These are phyloP conservation scores for Zopfochytrium polystomum DNA, from an alignment of 371 early-diverging fungal species.

Conservation along the genomic window DNA sequence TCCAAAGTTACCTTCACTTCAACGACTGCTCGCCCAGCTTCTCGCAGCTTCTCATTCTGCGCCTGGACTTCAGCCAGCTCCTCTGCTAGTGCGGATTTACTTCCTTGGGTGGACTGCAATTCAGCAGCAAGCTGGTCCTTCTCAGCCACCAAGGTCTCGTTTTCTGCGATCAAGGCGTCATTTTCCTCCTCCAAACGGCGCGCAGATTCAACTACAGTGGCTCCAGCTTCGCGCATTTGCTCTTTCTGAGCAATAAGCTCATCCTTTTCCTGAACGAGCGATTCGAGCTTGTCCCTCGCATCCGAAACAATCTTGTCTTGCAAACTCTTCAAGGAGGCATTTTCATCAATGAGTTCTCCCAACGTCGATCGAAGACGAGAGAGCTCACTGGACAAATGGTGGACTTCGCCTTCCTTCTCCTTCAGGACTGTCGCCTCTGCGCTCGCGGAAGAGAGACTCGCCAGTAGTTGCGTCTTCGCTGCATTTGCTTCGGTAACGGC, in stretches of 20 bases:
- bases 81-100: too few species aligned
- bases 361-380: too few species aligned
- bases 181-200: constrained; percentile 6
- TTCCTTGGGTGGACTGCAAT: background rate
- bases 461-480: too few species aligned
- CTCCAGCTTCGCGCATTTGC: background rate
- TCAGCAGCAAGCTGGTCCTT: constrained; percentile 1
- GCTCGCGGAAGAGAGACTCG: too few species aligned
- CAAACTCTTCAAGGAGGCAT: background rate
- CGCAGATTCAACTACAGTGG: background rate
- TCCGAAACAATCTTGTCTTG: background rate
- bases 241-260: background rate
- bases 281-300: background rate
- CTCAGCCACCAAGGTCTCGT: constrained; percentile 11
- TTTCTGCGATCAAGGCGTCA: constrained; percentile 14
- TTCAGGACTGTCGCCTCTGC: too few species aligned
- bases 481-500: too few species aligned
- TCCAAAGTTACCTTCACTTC: constrained; percentile 10
- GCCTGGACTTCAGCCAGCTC: constrained; percentile 1
- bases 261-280: constrained; percentile 12
- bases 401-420: too few species aligned
- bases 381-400: too few species aligned
- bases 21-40: constrained; percentile 11
- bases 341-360: background rate
- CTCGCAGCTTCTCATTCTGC: constrained; percentile 14